Evolutionary conservation across 495 filamentous ascomycete species (phyloP), one percentile per base, ranked within the genome.

Genomic region (Talaromyces ruber): DNA sequence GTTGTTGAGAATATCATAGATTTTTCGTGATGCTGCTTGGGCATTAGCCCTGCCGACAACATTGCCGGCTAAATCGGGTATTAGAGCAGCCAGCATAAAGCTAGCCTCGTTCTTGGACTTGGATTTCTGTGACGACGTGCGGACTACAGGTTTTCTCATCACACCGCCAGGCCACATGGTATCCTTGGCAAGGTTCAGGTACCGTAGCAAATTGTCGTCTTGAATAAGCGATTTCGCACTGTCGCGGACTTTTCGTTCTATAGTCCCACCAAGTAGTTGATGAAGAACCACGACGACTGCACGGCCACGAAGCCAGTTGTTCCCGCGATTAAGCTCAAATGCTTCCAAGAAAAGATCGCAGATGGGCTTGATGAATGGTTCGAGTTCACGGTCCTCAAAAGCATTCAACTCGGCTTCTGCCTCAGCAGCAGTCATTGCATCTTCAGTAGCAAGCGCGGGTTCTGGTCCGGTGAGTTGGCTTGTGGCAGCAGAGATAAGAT

Each of bases 341-440:
- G 91, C 82, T 76, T 98, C 95, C 43, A 98, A 85, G 72, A 99
- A 99, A 59, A 98, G 84, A 72, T 99, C 94, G 72, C 92, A 97
- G 64, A 99, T 96, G 7, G 95, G 95, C 68, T 96, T 98, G 64
- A 99, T 92, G 72, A 99, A 97, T 6, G 95, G 95, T 68, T 96
- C 91, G 0, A 91, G 78, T 66, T 96, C 91, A 62, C 87, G 86
- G 64, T 91, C 85, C 68, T 97, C 94, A 65, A 96, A 98, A 5
- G 95, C 95, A 52, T 89, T 90, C 24, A 99, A 79, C 72, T 99
- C 95, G 0, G 92, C 92, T 71, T 98, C 92, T 2, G 93, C 93
- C 76, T 99, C 95, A 3, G 90, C 91, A 1, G 86, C 84, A 12
- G 86, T 87, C 58, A 87, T 77, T 8, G 84, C 83, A 61, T 88